Base-by-base conservation (phyloP, 116 monocot genomes). In the Dioscorea cayenensis region DNA sequence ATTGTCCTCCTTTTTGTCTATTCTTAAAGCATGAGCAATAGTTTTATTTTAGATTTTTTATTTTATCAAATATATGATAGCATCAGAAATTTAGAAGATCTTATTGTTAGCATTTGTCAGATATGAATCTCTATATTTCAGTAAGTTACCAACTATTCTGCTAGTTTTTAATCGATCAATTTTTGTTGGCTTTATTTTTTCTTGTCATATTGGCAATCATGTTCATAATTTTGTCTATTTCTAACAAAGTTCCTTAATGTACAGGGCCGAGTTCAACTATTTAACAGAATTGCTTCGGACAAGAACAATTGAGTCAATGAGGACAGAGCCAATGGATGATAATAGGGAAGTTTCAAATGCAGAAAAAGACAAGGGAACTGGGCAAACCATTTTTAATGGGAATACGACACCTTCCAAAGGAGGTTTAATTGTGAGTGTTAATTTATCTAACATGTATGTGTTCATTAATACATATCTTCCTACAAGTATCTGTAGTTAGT, bases 261-360 rank as follows among this genome's bases (percentile, higher is more conserved):
- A 74, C 84, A 92, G 92, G 86, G 82, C 25, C 72, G 82, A 92
- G 71, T 77, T 82, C 78, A 82, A 86, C 21, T 81, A 64, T 37
- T 80, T 92, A 82, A 76, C 79, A 27, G 78, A 83, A 28, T 68
- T 88, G 61, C 65, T 92, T 63, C 84, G 80, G 61, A 86, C 88
- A 75, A 88, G 92, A 80, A 86, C 84, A 65, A 22, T 88, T 66
- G 88, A 85, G 32, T 67, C 75, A 62, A 64, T 35, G 58, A 61
- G 13, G 21, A 51, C 75, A 51, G 37, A 66, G 21, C 69, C 55
- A 32, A 48, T 52, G 20, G 60, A 5, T 37, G 49, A 51, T 22
- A 80, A 76, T 9, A 72, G 64, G 20, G 28, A 74, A 21, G 73
- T 77, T 19, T 61, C 66, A 25, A n/a, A 55, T 19, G 3, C 64